phyloP scores from a whole-genome alignment of 1,139 yeast species.

The Debaryomyces udenii region DNA sequence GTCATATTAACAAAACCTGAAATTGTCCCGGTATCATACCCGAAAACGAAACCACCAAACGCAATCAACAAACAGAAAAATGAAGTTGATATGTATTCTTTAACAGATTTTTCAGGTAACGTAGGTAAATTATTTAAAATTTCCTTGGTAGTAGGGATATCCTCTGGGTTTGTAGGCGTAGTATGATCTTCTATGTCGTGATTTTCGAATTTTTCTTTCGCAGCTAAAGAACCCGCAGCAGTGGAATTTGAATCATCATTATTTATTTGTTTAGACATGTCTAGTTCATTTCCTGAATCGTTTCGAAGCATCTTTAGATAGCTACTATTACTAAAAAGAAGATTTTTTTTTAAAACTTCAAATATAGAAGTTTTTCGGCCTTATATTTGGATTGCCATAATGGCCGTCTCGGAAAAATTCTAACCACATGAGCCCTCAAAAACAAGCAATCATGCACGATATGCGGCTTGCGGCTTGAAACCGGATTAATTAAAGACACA shows the following conservation, averaged over 20 bases:
- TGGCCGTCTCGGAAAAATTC: not conserved
- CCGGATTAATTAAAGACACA: constrained; percentile 5
- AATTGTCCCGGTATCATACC: constrained; percentile 73
- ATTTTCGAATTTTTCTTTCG: not conserved
- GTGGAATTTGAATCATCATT: constrained; percentile 2
- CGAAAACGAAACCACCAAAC: constrained; percentile 67
- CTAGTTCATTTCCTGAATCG: not conserved
- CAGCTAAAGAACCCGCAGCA: constrained; percentile 21
- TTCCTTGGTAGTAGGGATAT: constrained; percentile 9
- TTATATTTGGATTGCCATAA: too few species aligned
- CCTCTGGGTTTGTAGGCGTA: constrained; percentile 4
- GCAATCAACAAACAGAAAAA: constrained; percentile 49
- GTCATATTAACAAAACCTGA: constrained; percentile 66
- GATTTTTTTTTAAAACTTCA: not conserved
- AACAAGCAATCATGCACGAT: not conserved
- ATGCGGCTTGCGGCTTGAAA: constrained; percentile 1
- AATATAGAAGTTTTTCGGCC: not conserved
- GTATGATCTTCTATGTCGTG: constrained; percentile 8
- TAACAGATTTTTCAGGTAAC: constrained; percentile 29
- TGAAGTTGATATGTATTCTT: constrained; percentile 35
- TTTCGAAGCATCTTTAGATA: constrained; percentile 1
- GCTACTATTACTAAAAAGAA: too few species aligned
- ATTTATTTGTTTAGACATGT: not conserved
- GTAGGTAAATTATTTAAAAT: constrained; percentile 11
- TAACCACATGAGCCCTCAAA: constrained; percentile 3